Conservation (phyloP, 2,329 filamentous ascomycete genomes). For the Tricladium varicosporioides region DNA sequence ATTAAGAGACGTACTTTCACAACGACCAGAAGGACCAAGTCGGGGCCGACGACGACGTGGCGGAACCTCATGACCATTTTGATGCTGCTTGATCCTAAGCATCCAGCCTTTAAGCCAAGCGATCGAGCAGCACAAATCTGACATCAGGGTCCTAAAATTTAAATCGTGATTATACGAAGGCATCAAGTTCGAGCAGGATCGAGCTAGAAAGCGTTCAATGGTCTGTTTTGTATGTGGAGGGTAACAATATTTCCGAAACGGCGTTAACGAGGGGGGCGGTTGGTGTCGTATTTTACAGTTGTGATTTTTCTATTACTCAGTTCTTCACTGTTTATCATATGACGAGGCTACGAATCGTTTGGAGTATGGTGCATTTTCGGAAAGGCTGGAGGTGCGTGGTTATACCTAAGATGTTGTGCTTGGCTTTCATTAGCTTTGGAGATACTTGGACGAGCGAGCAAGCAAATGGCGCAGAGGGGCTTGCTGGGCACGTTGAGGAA, state of each 20-base stretch:
- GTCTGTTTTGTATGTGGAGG: too few species aligned
- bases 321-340: background rate
- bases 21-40: conserved; percentile 79
- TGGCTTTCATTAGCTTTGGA: background rate
- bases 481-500: too few species aligned
- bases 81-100: background rate
- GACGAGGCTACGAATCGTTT: background rate
- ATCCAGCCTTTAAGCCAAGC: too few species aligned
- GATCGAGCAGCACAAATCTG: background rate
- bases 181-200: background rate
- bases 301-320: background rate
- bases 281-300: background rate
- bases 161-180: background rate
- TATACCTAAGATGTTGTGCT: background rate
- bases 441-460: background rate
- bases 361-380: background rate
- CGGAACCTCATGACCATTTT: conserved; percentile 5
- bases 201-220: background rate
- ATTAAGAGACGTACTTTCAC: conserved; percentile 79
- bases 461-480: background rate
- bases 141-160: background rate
- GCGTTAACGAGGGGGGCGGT: background rate
- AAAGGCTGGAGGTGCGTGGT: background rate
- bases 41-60: conserved; percentile 56
- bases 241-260: background rate